Evolutionary conservation across 306 rosid species (phyloP).

Genomic region (Rosa rugosa): DNA sequence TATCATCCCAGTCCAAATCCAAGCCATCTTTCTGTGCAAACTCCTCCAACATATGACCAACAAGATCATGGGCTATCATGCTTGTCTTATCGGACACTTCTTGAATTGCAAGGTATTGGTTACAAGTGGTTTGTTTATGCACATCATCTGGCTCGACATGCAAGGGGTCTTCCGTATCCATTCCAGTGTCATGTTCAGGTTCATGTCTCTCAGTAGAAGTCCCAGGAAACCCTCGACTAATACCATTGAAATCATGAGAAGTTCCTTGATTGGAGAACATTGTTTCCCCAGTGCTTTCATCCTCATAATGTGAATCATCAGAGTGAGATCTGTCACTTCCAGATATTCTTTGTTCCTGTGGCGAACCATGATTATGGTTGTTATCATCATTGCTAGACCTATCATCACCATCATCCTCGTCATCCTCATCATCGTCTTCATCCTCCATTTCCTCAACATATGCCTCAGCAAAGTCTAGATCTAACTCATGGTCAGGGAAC

Average conservation of each 20-base stretch:
- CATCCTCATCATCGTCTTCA: slow-evolving; percentile 57
- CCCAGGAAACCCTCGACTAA: slow-evolving; percentile 14
- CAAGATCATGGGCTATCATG: slow-evolving; percentile 58
- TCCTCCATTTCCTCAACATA: slow-evolving; percentile 72
- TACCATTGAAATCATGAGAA: slow-evolving; percentile 1
- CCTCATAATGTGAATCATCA: slow-evolving; percentile 26
- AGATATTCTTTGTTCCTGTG: slow-evolving; percentile 26
- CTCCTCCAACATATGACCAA: slow-evolving; percentile 59
- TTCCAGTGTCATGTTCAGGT: slow-evolving; percentile 22
- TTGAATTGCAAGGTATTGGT: slow-evolving; percentile 66
- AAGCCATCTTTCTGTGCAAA: slow-evolving; percentile 47
- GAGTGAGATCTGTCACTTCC: slow-evolving; percentile 18
- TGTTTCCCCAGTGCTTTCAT: slow-evolving; percentile 60
- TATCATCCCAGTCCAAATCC: slow-evolving; percentile 36
- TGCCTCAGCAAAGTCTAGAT: slow-evolving; percentile 59
- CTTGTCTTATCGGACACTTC: slow-evolving; percentile 76
- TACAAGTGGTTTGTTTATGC: slow-evolving; percentile 19
- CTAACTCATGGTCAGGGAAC: slow-evolving; percentile 52
- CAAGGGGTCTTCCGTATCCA: slow-evolving; percentile 1
- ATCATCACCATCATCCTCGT: slow-evolving; percentile 39
- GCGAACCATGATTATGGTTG: slow-evolving; percentile 14
- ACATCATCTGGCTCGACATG: slow-evolving; percentile 9
- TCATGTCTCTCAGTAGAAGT: slow-evolving; percentile 23
- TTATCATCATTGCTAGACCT: slow-evolving; percentile 14
- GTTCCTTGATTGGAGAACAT: slow-evolving; percentile 12